Evolutionary conservation across 805 yeast species (phyloP).

Genomic region (Kregervanrija delftensis): DNA sequence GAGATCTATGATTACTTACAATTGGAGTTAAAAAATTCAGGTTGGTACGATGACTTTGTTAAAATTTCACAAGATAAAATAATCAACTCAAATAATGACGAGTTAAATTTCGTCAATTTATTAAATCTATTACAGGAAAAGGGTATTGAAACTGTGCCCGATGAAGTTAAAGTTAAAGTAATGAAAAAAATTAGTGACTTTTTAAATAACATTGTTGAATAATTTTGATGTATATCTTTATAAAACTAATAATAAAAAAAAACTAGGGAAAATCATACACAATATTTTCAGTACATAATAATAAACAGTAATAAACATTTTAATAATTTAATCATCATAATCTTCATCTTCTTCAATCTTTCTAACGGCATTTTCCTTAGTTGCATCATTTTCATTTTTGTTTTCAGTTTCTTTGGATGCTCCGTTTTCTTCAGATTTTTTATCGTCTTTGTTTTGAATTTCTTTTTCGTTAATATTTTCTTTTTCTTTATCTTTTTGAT

Average conservation of each 20-base stretch:
- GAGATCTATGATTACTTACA: constrained; percentile 58
- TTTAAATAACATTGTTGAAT: constrained; percentile 43
- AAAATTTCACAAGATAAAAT: constrained; percentile 46
- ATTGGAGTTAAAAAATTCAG: constrained; percentile 62
- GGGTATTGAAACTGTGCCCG: constrained; percentile 68
- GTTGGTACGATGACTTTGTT: constrained; percentile 79
- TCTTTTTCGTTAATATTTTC: neutral
- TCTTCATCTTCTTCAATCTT: constrained; percentile 31
- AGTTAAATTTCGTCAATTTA: constrained; percentile 45
- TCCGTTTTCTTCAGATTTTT: constrained; percentile 5
- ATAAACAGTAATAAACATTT: constrained; percentile 1
- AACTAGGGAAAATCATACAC: neutral
- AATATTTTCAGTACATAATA: constrained; percentile 1
- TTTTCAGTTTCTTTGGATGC: constrained; percentile 9
- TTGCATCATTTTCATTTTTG: neutral
- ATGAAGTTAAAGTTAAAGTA: constrained; percentile 51
- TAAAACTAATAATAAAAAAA: neutral
- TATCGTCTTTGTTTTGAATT: neutral
- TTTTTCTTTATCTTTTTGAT: constrained; percentile 2
- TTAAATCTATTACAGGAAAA: constrained; percentile 49
- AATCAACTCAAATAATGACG: constrained; percentile 12
- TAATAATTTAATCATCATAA: constrained; percentile 27
- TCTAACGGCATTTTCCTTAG: constrained; percentile 16
- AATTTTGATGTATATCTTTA: neutral
- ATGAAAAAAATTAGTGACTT: constrained; percentile 52